A percentile compares a stretch with the other conserved stretches of the same genome.
Evolutionary conservation across 2,329 filamentous ascomycete genomes (phyloP).

Genomic region (Coniosporium tulheliwenetii): DNA sequence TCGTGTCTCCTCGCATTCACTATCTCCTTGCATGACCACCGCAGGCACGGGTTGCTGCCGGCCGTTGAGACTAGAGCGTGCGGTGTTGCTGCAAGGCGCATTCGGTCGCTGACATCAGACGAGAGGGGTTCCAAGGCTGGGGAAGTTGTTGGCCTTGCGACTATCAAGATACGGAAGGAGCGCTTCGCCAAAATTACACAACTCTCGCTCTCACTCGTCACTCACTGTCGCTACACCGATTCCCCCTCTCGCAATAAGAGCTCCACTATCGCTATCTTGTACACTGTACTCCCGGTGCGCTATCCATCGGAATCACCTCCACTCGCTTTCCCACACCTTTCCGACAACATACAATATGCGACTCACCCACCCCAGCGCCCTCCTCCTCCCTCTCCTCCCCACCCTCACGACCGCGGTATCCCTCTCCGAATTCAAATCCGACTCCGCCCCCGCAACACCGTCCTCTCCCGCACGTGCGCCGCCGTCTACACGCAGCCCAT

Average conservation of each 20-base stretch:
- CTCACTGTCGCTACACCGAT: neutral
- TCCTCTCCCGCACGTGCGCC: constrained; percentile 22
- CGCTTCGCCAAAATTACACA: neutral
- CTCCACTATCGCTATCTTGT: neutral
- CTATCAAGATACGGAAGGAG: no score
- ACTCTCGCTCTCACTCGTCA: neutral
- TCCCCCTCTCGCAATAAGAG: neutral
- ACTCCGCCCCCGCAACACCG: constrained; percentile 22
- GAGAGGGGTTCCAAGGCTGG: no score
- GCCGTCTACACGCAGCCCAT: constrained; percentile 25
- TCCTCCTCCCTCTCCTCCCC: neutral
- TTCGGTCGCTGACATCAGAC: no score
- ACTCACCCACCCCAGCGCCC: neutral
- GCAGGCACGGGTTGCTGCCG: no score
- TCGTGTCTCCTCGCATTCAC: no score
- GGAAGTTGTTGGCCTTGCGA: no score
- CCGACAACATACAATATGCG: neutral
- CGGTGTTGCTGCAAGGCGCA: no score
- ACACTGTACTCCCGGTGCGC: neutral
- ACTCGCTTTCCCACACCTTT: neutral
- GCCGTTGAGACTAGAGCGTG: no score
- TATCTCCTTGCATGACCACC: no score
- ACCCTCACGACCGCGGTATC: constrained; percentile 9
- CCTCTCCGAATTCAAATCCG: constrained; percentile 31
- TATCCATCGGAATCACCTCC: neutral